A percentile compares a stretch with the other conserved stretches of the same genome.
Evolutionary conservation across 2,329 filamentous ascomycete species (phyloP).

Genomic region (Xylariales sp.): DNA sequence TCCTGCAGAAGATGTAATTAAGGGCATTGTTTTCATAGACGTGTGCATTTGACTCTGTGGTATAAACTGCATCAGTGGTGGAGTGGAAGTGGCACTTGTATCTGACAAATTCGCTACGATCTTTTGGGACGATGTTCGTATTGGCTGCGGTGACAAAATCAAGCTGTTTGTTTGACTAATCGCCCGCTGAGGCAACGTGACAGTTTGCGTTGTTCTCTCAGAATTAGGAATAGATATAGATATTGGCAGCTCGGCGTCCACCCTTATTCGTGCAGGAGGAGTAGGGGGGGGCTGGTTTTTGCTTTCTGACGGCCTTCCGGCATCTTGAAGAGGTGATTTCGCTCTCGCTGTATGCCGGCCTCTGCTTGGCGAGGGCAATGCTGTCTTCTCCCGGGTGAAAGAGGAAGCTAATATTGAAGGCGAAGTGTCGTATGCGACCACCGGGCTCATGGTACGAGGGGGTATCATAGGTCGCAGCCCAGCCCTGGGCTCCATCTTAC

Average conservation of each 20-base stretch:
- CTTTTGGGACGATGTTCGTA: slow-evolving; percentile 42
- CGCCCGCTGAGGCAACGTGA: slow-evolving; percentile 42
- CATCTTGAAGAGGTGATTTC: slow-evolving; percentile 11
- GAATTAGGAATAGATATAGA: slow-evolving; percentile 20
- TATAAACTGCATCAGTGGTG: slow-evolving; percentile 33
- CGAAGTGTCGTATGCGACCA: slow-evolving; percentile 41
- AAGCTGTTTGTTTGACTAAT: slow-evolving; percentile 39
- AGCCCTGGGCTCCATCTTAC: slow-evolving; percentile 48
- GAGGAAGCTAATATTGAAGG: slow-evolving; percentile 43
- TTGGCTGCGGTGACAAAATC: slow-evolving; percentile 47
- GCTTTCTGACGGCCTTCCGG: not conserved
- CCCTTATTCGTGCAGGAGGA: slow-evolving; percentile 42
- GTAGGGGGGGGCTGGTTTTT: slow-evolving; percentile 43
- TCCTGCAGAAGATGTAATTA: slow-evolving; percentile 5
- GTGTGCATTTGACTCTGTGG: slow-evolving; percentile 33
- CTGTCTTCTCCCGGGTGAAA: slow-evolving; percentile 39
- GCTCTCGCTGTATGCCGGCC: not conserved
- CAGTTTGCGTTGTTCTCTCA: slow-evolving; percentile 41
- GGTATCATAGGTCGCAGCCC: slow-evolving; percentile 50
- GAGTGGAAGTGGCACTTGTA: slow-evolving; percentile 22
- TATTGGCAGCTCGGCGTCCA: slow-evolving; percentile 24
- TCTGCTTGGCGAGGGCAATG: slow-evolving; percentile 35
- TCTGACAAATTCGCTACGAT: slow-evolving; percentile 37
- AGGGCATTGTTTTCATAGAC: slow-evolving; percentile 13
- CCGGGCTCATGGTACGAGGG: slow-evolving; percentile 47